Evolutionary conservation across 1,284 basidiomycete species (phyloP).

Genomic region (Rhodotorula sp.): DNA sequence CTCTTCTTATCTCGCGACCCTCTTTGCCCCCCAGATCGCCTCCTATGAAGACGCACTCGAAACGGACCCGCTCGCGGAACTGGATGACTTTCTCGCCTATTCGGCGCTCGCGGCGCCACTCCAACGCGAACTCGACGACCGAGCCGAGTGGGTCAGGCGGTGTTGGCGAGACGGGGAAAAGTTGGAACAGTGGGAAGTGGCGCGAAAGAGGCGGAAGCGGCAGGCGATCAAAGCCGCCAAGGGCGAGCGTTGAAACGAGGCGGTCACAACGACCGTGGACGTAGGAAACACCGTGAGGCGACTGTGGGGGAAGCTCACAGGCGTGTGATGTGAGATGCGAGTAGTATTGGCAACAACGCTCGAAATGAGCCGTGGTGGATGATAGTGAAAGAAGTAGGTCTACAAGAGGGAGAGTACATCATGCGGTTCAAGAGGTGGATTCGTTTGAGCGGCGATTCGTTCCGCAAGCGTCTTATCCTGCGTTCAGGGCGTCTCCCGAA

Average conservation of each 20-base stretch:
- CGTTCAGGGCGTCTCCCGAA: too few species aligned
- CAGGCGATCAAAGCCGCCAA: background rate
- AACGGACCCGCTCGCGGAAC: conserved; percentile 18
- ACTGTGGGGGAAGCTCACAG: background rate
- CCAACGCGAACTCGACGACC: background rate
- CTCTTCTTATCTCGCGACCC: conserved; percentile 11
- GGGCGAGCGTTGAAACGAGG: background rate
- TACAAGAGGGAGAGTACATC: too few species aligned
- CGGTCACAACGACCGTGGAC: background rate
- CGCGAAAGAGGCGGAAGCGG: conserved; percentile 2
- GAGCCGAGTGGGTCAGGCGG: conserved; percentile 21
- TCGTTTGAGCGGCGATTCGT: too few species aligned
- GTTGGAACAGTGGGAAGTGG: conserved; percentile 12
- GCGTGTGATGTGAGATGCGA: background rate
- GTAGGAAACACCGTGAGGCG: background rate
- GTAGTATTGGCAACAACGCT: background rate
- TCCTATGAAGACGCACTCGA: conserved; percentile 9
- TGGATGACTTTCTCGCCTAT: conserved; percentile 23
- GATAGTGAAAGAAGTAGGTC: too few species aligned
- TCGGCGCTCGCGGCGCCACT: background rate
- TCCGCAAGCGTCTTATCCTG: too few species aligned
- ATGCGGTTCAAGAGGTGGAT: too few species aligned
- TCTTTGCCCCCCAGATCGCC: conserved; percentile 14
- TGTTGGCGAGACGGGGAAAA: conserved; percentile 19
- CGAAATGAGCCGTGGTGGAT: too few species aligned